Evolutionary conservation across 2,329 filamentous ascomycete genomes (phyloP), one percentile per base, ranked within the genome.

Genomic region (Penicillium brasilianum): DNA sequence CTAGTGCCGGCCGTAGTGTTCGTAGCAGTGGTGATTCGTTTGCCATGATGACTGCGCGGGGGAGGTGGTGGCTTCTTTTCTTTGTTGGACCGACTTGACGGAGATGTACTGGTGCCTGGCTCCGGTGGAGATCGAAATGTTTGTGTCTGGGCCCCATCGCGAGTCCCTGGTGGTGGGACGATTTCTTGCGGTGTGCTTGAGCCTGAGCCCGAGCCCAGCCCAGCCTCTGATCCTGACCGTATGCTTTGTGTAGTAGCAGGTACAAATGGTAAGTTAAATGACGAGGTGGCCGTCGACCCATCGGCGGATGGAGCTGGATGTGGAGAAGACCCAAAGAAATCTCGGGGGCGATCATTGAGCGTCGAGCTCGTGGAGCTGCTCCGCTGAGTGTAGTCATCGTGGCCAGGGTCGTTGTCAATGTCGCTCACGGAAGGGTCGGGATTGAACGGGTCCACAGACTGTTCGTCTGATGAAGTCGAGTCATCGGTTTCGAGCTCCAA

Each of bases 1-100:
- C 8, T 18, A n/a, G 51, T 18, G 14, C 32, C 5, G 9, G 22
- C 10, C 39, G 52, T 18, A 54, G 37, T 9, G 14, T 43, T 30
- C 16, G 36, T 16, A 14, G 22, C 6, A 59, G 57, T 74, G 66
- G 83, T 87, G 65, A 94, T 90, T 18, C 88, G 83, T 75, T 90
- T 93, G 4, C 92, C 92, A 77, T 93, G 90, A 57, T 90, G 87
- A 55, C 90, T 92, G 71, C 85, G 92, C 11, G 90, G 90, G 7
- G 90, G 89, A 5, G 74, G 74, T 6, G 91, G 90, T 14, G 90
- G 89, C 64, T 86, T 86, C 76, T 86, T 88, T 72, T 89, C 90
- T 65, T 83, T 68, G 62, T 63, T 72, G 20, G 62, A 72, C 65
- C 48, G 81, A 70, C 51, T 75, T 6, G 61, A 55, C 13, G 66